Percentiles rank a stretch among this genome's conserved stretches.
phyloP scores from a whole-genome alignment of 768 basidiomycete species.

The Suillus variegatus region DNA sequence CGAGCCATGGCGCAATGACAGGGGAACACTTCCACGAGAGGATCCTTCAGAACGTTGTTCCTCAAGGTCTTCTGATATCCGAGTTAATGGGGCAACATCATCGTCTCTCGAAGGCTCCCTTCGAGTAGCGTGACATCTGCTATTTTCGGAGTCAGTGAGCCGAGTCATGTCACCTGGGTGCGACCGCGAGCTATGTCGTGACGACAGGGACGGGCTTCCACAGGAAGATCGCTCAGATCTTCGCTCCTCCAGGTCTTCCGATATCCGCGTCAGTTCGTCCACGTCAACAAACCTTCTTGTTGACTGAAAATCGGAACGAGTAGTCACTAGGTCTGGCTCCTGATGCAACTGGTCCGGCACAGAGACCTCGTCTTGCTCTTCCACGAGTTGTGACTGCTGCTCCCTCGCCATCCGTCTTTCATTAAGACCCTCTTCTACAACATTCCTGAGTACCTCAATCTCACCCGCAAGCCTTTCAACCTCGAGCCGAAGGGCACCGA shows the following conservation, averaged over 20 bases:
- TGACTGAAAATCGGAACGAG: constrained; percentile 9
- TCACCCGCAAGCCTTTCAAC: constrained; percentile 84
- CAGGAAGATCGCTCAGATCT: constrained; percentile 49
- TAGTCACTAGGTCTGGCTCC: constrained; percentile 17
- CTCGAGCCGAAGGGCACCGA: constrained; percentile 67
- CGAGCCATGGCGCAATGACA: not conserved
- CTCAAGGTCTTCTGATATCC: constrained; percentile 66
- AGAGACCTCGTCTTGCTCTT: constrained; percentile 11
- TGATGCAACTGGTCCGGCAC: constrained; percentile 9
- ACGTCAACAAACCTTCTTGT: constrained; percentile 48
- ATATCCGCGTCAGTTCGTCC: constrained; percentile 63
- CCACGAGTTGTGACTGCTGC: constrained; percentile 16
- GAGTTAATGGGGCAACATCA: constrained; percentile 13
- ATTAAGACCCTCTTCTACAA: constrained; percentile 84
- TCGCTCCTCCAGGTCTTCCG: constrained; percentile 66
- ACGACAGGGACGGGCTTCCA: constrained; percentile 22
- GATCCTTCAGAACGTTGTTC: constrained; percentile 59
- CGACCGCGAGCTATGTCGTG: constrained; percentile 10
- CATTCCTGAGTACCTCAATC: constrained; percentile 81
- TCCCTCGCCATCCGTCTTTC: constrained; percentile 65
- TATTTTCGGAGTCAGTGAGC: not conserved
- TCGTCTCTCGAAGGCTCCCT: not conserved
- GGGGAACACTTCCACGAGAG: constrained; percentile 6
- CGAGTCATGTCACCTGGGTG: constrained; percentile 6
- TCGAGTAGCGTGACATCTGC: not conserved